These are phyloP conservation scores for Jatropha podagrica DNA, from an alignment of 441 rosid species.

Conservation along the genomic window DNA sequence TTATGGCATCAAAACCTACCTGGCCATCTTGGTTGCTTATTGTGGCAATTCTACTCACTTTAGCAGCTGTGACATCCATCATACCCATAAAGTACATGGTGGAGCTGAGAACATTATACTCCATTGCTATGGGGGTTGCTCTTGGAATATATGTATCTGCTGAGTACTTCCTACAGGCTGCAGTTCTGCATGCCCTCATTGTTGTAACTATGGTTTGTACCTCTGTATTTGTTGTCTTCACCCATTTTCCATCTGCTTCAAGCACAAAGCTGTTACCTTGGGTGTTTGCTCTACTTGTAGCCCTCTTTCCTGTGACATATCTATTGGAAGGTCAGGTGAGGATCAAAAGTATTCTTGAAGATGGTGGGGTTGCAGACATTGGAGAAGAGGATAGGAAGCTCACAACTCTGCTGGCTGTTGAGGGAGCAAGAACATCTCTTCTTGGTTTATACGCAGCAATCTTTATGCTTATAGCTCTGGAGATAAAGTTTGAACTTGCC, in stretches of 20 bases:
- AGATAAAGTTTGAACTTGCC: conserved; percentile 90
- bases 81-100: conserved; percentile 86
- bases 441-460: conserved; percentile 96
- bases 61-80: conserved; percentile 82
- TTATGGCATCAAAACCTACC: conserved; percentile 88
- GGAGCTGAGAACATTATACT: conserved; percentile 79
- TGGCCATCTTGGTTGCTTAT: conserved; percentile 99
- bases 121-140: conserved; percentile 82
- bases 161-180: conserved; percentile 94
- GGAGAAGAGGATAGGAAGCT: conserved; percentile 82
- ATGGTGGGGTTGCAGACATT: conserved; percentile 48
- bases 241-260: conserved; percentile 96
- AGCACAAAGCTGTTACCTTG: conserved; percentile 97
- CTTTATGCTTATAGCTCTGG: conserved; percentile 94
- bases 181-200: conserved; percentile 80
- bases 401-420: conserved; percentile 80
- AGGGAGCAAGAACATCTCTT: conserved; percentile 97
- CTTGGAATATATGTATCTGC: conserved; percentile 96
- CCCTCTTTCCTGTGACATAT: conserved; percentile 94
- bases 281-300: conserved; percentile 94
- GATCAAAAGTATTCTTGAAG: conserved; percentile 60
- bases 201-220: conserved; percentile 84
- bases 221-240: conserved; percentile 87
- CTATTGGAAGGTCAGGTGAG: conserved; percentile 96
- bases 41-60: conserved; percentile 72